A percentile compares a stretch with the other conserved stretches of the same genome.
Conservation (phyloP, 805 yeast genomes). For the Lipomyces yamanashiensis region DNA sequence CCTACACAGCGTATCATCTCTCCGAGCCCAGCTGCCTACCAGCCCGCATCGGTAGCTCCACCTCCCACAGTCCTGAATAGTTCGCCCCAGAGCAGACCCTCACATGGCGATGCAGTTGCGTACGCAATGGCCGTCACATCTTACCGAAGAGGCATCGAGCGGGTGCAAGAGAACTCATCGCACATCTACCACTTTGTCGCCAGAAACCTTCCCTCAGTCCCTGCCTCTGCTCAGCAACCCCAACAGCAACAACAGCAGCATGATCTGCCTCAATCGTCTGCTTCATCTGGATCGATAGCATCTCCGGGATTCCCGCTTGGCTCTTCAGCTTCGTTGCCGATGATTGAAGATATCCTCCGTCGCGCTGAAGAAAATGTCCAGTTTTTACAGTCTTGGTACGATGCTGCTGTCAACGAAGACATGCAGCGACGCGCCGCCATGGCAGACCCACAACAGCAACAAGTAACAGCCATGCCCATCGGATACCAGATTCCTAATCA, state of each 20-base stretch:
- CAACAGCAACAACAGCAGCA: too few species aligned
- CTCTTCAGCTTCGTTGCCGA: constrained; percentile 8
- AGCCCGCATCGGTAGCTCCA: background rate
- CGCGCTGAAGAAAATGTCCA: constrained; percentile 27
- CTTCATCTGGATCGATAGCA: background rate
- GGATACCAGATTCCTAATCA: too few species aligned
- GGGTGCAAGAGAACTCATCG: constrained; percentile 29
- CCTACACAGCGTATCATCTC: too few species aligned
- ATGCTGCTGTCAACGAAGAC: constrained; percentile 14
- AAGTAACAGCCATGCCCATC: background rate
- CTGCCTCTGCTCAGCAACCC: too few species aligned
- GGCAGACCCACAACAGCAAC: constrained; percentile 3
- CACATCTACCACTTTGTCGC: constrained; percentile 33
- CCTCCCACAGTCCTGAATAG: background rate
- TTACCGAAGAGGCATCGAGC: constrained; percentile 21
- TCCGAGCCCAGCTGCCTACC: too few species aligned
- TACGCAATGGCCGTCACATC: constrained; percentile 20
- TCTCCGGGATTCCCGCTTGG: background rate
- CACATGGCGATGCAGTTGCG: constrained; percentile 24
- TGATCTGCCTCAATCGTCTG: background rate
- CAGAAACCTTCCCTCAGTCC: constrained; percentile 9
- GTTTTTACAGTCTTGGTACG: constrained; percentile 27
- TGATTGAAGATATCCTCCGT: constrained; percentile 28
- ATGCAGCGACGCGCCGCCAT: constrained; percentile 6
- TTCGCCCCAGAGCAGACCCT: background rate